A percentile compares a stretch with the other conserved stretches of the same genome.
Evolutionary conservation across 805 yeast genomes (phyloP).

Genomic region (Candida morakotiae): DNA sequence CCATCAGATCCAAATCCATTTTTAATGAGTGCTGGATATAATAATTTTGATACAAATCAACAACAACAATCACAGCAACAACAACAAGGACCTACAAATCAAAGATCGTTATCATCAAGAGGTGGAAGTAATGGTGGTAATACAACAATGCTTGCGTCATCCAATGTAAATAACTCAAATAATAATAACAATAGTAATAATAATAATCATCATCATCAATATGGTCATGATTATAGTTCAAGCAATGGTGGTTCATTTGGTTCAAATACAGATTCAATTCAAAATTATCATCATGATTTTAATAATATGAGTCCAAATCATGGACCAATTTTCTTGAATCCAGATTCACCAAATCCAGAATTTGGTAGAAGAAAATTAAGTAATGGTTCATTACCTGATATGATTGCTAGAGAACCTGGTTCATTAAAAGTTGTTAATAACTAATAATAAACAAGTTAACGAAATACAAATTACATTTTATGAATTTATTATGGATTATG

Average conservation of each 20-base stretch:
- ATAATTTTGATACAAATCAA: conserved; percentile 9
- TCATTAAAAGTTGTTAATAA: conserved; percentile 49
- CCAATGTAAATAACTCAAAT: neutral
- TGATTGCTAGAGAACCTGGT: conserved; percentile 39
- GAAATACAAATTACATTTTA: too few relatives aligned
- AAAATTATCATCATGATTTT: neutral
- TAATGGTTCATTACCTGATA: conserved; percentile 54
- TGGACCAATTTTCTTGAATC: conserved; percentile 5
- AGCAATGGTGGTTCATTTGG: conserved; percentile 11
- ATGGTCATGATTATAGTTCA: conserved; percentile 8
- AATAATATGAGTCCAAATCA: conserved; percentile 1
- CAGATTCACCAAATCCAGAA: conserved; percentile 17
- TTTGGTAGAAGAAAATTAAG: conserved; percentile 48
- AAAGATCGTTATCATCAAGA: conserved; percentile 1
- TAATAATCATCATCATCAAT: conserved; percentile 4
- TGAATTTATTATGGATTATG: too few relatives aligned
- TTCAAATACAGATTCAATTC: conserved; percentile 10
- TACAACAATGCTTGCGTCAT: neutral
- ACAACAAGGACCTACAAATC: neutral
- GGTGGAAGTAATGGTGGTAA: conserved; percentile 2
- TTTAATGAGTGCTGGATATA: conserved; percentile 11
- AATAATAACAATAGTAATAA: neutral
- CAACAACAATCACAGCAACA: conserved; percentile 7
- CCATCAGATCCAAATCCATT: conserved; percentile 20
- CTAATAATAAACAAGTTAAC: too few relatives aligned